Base-by-base conservation (phyloP, 73 alveolate genomes). In the Diophrys sp. region DNA sequence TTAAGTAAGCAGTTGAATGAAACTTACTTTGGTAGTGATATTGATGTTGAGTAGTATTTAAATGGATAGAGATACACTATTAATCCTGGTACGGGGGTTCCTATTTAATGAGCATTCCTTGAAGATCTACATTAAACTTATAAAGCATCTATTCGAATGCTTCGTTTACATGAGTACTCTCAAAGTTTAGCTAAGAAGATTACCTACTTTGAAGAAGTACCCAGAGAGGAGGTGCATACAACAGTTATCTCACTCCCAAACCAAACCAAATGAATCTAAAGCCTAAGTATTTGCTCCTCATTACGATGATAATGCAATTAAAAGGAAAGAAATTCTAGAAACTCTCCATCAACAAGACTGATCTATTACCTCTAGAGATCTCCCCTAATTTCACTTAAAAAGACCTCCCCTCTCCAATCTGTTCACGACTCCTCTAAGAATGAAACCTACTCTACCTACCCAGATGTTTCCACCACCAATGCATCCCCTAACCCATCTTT, bases 251-350 rank as follows among this genome's bases (percentile, higher is more conserved):
- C 2, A 68, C 75, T 68, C 75, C 75, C 1, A 2, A 23, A n/a
- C 54, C 75, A 28, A 2, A 18, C 24, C 1, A 5, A 24, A 2
- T 1, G 56, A 25, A 2, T 68, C 72, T 62, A 62, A 68, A 68
- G 75, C 75, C 24, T 31, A 68, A 68, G 75, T 44, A 14, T 68
- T 68, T 68, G 75, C 75, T 5, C 75, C 75, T 68, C 75, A 68
- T 68, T 68, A 26, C 31, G 75, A 68, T 28, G 75, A 68, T 31
- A 14, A 25, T 68, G 75, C 75, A 68, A 28, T 5, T 29, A 2
- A 55, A 68, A 68, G 75, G 75, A 18, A 55, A 44, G 23, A 68
- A 68, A 28, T 68, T 26, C 29, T 68, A 55, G 75, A 68, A 28
- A 68, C 8, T 68, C 23, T 68, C 23, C 29, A 25, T 68, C 55